These are phyloP conservation scores for Macrocystidia cucumis DNA, from an alignment of 1,284 basidiomycete genomes.

Conservation along the genomic window DNA sequence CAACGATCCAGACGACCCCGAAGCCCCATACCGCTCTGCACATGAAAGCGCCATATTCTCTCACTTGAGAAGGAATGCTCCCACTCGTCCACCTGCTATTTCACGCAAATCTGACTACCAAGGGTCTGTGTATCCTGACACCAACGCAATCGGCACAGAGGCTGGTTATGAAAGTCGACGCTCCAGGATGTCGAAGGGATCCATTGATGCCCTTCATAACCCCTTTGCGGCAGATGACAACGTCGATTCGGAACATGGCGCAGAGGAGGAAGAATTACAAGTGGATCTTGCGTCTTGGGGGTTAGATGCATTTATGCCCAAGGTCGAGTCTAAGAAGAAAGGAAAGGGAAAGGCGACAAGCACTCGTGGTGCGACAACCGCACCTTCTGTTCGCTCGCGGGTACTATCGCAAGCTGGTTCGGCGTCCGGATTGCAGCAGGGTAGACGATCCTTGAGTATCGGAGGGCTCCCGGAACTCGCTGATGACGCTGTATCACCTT, in stretches of 20 bases:
- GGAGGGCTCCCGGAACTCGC: conserved; percentile 40
- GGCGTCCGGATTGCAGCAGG: conserved; percentile 15
- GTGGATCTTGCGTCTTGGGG: conserved; percentile 82
- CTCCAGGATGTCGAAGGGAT: conserved; percentile 39
- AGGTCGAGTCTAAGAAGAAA: conserved; percentile 43
- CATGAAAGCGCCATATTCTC: conserved; percentile 79
- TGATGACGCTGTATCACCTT: no score
- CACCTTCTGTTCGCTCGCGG: conserved; percentile 43
- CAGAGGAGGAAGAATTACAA: conserved; percentile 48
- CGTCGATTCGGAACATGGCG: conserved; percentile 45
- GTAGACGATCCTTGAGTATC: conserved; percentile 54
- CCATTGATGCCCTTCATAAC: conserved; percentile 58
- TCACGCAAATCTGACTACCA: conserved; percentile 57
- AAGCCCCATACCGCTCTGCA: conserved; percentile 52
- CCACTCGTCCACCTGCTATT: conserved; percentile 28
- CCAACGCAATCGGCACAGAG: conserved; percentile 37
- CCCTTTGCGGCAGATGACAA: conserved; percentile 61
- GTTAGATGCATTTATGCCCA: conserved; percentile 65
- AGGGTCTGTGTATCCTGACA: conserved; percentile 55
- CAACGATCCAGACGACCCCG: conserved; percentile 64
- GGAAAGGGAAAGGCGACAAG: conserved; percentile 37
- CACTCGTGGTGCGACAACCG: conserved; percentile 42
- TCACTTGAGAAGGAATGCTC: conserved; percentile 51
- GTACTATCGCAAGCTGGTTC: conserved; percentile 26
- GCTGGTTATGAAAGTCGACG: conserved; percentile 37